Evolutionary conservation across 2,329 filamentous ascomycete species (phyloP).

Genomic region (Stagonosporopsis cucurbitacearum): DNA sequence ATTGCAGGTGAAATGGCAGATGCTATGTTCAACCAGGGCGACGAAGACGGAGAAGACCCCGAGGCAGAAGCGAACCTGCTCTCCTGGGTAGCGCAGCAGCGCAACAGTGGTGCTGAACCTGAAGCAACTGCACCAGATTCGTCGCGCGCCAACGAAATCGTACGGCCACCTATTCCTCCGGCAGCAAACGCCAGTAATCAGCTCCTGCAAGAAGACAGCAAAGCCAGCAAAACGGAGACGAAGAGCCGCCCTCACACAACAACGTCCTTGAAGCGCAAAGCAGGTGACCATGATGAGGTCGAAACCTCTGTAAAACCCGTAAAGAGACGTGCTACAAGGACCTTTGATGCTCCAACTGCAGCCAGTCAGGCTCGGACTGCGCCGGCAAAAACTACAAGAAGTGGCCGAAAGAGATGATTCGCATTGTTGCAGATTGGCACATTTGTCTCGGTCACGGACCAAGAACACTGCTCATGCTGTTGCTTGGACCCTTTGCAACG

Average conservation of each 20-base stretch:
- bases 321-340: conserved; percentile 41
- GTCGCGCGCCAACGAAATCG: conserved; percentile 18
- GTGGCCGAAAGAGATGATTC: conserved; percentile 2
- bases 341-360: conserved; percentile 47
- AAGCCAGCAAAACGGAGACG: not conserved
- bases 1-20: conserved; percentile 53
- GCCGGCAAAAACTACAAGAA: conserved; percentile 23
- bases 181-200: conserved; percentile 7
- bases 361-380: conserved; percentile 41
- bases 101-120: conserved; percentile 27
- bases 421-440: no score
- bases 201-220: not conserved
- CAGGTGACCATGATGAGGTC: conserved; percentile 22
- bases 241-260: conserved; percentile 7
- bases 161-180: conserved; percentile 29
- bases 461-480: not conserved
- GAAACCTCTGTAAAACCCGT: conserved; percentile 23
- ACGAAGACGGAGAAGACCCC: conserved; percentile 40
- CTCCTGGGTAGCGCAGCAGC: conserved; percentile 43
- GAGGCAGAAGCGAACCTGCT: conserved; percentile 40
- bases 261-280: conserved; percentile 45
- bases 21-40: conserved; percentile 48
- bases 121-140: conserved; percentile 15
- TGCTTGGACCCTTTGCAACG: not conserved
- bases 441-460: not conserved